phyloP scores from a whole-genome alignment of 768 basidiomycete genomes.

The Mycena pura region DNA sequence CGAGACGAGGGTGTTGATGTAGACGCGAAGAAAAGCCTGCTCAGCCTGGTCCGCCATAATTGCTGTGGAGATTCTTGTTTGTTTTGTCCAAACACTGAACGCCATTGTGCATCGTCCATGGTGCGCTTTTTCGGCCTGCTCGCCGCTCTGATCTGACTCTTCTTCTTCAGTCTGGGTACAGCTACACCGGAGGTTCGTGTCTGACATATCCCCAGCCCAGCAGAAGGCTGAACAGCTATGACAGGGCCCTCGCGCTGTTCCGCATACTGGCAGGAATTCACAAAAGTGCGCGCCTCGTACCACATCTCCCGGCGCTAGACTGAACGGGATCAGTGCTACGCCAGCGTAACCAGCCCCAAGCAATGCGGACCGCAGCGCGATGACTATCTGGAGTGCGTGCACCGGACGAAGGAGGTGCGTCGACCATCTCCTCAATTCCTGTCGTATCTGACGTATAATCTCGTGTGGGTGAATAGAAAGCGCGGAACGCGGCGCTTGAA shows the following conservation, averaged over 20 bases:
- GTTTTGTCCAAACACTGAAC: neutral
- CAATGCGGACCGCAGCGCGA: conserved; percentile 15
- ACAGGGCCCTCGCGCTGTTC: conserved; percentile 24
- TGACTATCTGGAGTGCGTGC: conserved; percentile 25
- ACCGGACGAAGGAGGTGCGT: conserved; percentile 25
- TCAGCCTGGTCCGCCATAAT: conserved; percentile 61
- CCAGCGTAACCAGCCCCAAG: neutral
- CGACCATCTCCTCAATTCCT: neutral
- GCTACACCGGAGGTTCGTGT: conserved; percentile 15
- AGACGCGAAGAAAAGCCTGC: conserved; percentile 70
- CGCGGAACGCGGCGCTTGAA: conserved; percentile 12
- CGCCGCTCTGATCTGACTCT: neutral
- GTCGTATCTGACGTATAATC: neutral
- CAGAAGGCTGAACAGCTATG: neutral
- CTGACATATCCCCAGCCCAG: neutral
- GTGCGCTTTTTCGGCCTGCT: neutral
- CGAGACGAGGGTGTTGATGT: conserved; percentile 65
- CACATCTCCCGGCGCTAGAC: neutral
- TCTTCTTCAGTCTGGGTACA: conserved; percentile 18
- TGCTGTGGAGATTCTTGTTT: conserved; percentile 1
- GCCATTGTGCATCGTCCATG: too few species aligned
- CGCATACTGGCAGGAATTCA: conserved; percentile 26
- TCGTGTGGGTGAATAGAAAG: conserved; percentile 19
- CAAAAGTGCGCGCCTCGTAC: conserved; percentile 5
- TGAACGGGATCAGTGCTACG: conserved; percentile 17